These are phyloP conservation scores for Amauroascus niger DNA, from an alignment of 2,329 filamentous ascomycete species.

Conservation along the genomic window DNA sequence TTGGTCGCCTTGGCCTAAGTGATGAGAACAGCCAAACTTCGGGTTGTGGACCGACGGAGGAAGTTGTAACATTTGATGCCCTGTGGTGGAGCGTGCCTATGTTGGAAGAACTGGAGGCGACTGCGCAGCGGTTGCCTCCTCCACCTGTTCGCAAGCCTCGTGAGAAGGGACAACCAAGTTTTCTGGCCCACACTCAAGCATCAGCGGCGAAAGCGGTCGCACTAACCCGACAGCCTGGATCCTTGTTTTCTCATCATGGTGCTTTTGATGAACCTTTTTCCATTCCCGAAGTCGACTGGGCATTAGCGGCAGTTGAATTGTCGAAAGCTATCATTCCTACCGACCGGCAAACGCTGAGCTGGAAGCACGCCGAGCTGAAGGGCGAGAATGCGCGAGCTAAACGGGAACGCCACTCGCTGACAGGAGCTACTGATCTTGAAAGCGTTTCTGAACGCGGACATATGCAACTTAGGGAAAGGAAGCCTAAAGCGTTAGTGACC, in stretches of 20 bases:
- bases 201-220: conserved; percentile 72
- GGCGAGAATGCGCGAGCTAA: conserved; percentile 54
- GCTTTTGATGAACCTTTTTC: conserved; percentile 40
- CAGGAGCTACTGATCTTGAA: conserved; percentile 35
- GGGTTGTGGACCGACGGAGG: conserved; percentile 17
- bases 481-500: conserved; percentile 41
- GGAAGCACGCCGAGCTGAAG: conserved; percentile 66
- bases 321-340: conserved; percentile 71
- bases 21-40: conserved; percentile 15
- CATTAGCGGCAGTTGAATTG: conserved; percentile 70
- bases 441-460: conserved; percentile 46
- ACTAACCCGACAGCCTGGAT: conserved; percentile 48
- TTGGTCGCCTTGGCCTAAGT: conserved; percentile 30
- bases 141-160: conserved; percentile 47
- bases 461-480: conserved; percentile 66
- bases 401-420: conserved; percentile 53
- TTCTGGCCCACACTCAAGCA: conserved; percentile 77
- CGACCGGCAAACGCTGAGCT: conserved; percentile 65
- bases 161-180: conserved; percentile 55
- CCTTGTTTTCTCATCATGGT: conserved; percentile 26
- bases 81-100: conserved; percentile 60
- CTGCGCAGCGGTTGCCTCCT: conserved; percentile 45
- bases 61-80: conserved; percentile 49
- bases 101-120: conserved; percentile 59
- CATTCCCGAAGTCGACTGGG: conserved; percentile 76